phyloP scores from a whole-genome alignment of 2,329 filamentous ascomycete genomes.

The Tolypocladium inflatum region DNA sequence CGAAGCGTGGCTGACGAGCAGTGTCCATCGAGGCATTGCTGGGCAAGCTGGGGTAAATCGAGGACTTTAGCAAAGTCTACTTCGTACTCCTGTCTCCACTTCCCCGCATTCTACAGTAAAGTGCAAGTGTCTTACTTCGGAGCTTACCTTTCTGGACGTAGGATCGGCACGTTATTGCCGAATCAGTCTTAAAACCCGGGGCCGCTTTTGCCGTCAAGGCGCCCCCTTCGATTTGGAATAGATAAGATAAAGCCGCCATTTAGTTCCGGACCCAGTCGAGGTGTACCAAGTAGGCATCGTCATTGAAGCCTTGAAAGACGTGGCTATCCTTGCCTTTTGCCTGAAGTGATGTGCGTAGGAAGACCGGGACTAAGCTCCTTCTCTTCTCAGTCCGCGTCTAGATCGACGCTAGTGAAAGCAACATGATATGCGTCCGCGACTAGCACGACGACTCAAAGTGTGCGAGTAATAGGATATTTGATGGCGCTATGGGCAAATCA shows the following conservation, averaged over 20 bases:
- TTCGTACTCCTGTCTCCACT: background rate
- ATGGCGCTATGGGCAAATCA: background rate
- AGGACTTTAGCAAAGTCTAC: background rate
- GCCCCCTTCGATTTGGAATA: background rate
- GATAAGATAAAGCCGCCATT: background rate
- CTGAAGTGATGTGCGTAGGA: too few relatives aligned
- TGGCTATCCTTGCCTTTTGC: background rate
- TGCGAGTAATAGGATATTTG: too few relatives aligned
- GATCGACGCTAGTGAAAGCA: background rate
- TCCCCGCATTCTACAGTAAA: background rate
- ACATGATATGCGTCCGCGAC: background rate
- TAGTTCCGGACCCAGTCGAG: background rate
- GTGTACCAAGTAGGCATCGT: background rate
- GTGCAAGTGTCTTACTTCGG: background rate
- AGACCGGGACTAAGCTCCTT: background rate
- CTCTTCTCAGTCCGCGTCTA: background rate
- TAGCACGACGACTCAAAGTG: background rate
- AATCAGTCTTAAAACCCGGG: background rate
- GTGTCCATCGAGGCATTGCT: background rate
- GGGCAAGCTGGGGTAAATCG: background rate
- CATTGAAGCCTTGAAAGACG: background rate
- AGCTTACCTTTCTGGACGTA: background rate
- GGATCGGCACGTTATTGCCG: background rate
- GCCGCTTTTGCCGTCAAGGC: background rate
- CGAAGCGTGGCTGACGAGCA: background rate